phyloP scores from a whole-genome alignment of 805 yeast species.

The Zygotorulaspora florentina region DNA sequence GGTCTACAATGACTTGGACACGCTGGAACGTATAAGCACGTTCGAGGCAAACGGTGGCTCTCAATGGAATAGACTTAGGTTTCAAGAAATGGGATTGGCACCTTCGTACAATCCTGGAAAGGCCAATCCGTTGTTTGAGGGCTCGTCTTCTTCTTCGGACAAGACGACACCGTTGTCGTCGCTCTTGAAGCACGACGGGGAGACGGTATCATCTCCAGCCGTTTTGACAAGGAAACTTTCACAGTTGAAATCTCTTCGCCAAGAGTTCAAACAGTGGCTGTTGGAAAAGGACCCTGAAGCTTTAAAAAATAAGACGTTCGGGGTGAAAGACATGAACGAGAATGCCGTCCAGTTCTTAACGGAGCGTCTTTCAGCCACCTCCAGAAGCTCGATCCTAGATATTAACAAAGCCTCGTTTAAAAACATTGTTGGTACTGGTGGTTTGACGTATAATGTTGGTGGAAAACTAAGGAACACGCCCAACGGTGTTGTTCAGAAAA shows the following conservation, averaged over 20 bases:
- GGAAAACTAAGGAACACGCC: slow-evolving; percentile 71
- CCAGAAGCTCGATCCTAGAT: slow-evolving; percentile 6
- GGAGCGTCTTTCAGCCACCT: slow-evolving; percentile 10
- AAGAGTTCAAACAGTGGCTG: slow-evolving; percentile 53
- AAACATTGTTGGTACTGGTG: slow-evolving; percentile 64
- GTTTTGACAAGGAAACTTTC: slow-evolving; percentile 33
- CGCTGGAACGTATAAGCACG: slow-evolving; percentile 61
- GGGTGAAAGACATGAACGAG: slow-evolving; percentile 35
- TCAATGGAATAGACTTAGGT: slow-evolving; percentile 57
- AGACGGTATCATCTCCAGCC: neutral
- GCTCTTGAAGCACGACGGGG: slow-evolving; percentile 13
- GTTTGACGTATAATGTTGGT: slow-evolving; percentile 61
- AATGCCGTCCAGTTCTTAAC: slow-evolving; percentile 42
- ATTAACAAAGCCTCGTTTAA: slow-evolving; percentile 10
- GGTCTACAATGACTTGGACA: slow-evolving; percentile 63
- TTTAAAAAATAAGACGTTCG: slow-evolving; percentile 27
- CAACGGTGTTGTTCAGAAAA: slow-evolving; percentile 54
- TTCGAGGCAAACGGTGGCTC: slow-evolving; percentile 59
- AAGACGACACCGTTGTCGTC: slow-evolving; percentile 23
- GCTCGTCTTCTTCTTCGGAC: slow-evolving; percentile 15
- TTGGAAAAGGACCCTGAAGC: slow-evolving; percentile 47
- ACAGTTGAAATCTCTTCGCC: slow-evolving; percentile 45
- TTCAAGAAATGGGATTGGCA: slow-evolving; percentile 60
- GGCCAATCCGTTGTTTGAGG: slow-evolving; percentile 36
- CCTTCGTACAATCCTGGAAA: slow-evolving; percentile 28